Percentiles rank a stretch among this genome's conserved stretches.
phyloP scores from a whole-genome alignment of 441 rosid species.

The Codiaeum variegatum region DNA sequence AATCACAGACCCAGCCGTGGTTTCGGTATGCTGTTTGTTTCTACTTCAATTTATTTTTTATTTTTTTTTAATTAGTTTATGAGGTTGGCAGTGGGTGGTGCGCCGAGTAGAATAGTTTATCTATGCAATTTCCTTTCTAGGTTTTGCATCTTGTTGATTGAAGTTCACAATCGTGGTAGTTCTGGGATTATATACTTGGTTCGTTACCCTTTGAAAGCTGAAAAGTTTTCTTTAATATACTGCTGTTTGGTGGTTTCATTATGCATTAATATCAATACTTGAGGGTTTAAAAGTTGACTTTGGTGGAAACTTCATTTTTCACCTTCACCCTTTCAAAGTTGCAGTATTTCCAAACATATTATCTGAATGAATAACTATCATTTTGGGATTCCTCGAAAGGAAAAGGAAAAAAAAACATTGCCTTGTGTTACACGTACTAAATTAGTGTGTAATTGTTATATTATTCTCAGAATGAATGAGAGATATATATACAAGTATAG shows the following conservation, averaged over 20 bases:
- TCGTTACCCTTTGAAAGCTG: not conserved
- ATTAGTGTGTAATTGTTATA: too few relatives aligned
- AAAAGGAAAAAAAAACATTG: too few relatives aligned
- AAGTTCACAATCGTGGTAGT: not conserved
- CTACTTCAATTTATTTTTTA: not conserved
- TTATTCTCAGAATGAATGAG: too few relatives aligned
- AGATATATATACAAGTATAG: too few relatives aligned
- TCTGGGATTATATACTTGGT: not conserved
- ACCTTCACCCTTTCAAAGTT: not conserved
- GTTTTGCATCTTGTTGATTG: constrained; percentile 4
- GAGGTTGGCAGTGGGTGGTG: not conserved
- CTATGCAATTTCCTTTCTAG: not conserved
- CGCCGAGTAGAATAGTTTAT: not conserved
- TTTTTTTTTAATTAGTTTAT: not conserved
- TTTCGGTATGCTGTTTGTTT: constrained; percentile 56
- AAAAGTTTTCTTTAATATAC: not conserved
- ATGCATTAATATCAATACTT: not conserved
- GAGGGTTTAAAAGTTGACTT: not conserved
- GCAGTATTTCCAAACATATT: not conserved
- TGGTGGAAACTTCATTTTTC: not conserved
- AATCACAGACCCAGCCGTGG: constrained; percentile 98
- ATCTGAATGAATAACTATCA: not conserved
- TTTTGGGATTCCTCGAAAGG: too few relatives aligned
- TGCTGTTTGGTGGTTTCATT: not conserved
- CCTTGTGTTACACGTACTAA: too few relatives aligned